Evolutionary conservation across 345 rosid genomes (phyloP).

Genomic region (Hibiscus mutabilis): DNA sequence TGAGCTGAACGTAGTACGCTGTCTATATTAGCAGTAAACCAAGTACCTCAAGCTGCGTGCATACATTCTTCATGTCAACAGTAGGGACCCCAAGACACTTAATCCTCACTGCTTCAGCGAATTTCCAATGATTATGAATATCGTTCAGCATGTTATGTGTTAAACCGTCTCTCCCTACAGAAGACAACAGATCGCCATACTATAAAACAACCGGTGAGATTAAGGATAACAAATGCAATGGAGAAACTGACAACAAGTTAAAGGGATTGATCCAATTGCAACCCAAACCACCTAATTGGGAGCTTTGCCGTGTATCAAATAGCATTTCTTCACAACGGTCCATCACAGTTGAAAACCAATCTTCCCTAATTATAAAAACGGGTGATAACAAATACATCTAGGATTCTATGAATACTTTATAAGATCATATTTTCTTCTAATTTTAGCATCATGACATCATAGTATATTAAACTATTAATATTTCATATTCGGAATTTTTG

Average conservation of each 20-base stretch:
- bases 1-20: background rate
- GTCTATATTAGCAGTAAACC: slow-evolving; percentile 1
- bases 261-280: background rate
- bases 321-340: background rate
- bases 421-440: background rate
- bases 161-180: slow-evolving; percentile 86
- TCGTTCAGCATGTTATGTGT: slow-evolving; percentile 95
- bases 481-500: background rate
- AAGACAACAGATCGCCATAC: background rate
- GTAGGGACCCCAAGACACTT: slow-evolving; percentile 88
- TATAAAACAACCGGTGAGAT: background rate
- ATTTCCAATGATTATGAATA: slow-evolving; percentile 77
- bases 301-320: background rate
- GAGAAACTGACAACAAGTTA: background rate
- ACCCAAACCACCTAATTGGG: background rate
- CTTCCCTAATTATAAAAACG: background rate
- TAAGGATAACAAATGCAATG: background rate
- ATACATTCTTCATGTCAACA: slow-evolving; percentile 81
- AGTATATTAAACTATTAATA: background rate
- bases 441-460: background rate
- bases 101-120: slow-evolving; percentile 71
- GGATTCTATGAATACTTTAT: background rate
- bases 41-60: slow-evolving; percentile 77
- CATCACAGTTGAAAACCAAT: background rate
- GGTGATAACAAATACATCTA: background rate